A percentile compares a stretch with the other conserved stretches of the same genome.
phyloP scores from a whole-genome alignment of 2,329 filamentous ascomycete species.

The Cephalotrichum gorgonifer region DNA sequence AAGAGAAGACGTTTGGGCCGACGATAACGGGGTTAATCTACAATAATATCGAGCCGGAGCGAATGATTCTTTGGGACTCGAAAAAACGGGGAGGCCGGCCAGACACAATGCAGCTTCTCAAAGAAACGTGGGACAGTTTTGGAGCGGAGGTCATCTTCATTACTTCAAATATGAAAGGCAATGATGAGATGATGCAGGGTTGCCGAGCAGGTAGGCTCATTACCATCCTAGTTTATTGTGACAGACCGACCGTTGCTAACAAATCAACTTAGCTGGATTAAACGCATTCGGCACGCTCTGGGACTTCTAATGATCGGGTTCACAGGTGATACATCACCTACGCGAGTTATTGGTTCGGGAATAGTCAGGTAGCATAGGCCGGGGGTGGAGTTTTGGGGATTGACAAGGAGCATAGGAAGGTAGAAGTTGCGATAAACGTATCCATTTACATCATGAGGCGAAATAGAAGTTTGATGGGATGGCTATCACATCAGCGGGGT shows the following conservation, averaged over 20 bases:
- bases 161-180: slow-evolving; percentile 27
- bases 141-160: slow-evolving; percentile 31
- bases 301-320: slow-evolving; percentile 28
- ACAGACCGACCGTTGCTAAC: not conserved
- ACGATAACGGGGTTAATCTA: slow-evolving; percentile 26
- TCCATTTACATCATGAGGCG: no score
- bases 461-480: no score
- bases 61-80: slow-evolving; percentile 31
- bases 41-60: slow-evolving; percentile 26
- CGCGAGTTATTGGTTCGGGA: no score
- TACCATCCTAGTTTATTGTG: slow-evolving; percentile 9
- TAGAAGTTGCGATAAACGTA: no score
- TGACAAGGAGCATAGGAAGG: no score
- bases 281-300: slow-evolving; percentile 27
- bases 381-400: no score
- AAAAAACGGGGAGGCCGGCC: slow-evolving; percentile 28
- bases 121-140: slow-evolving; percentile 26
- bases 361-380: no score
- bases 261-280: slow-evolving; percentile 17
- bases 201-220: slow-evolving; percentile 19
- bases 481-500: no score
- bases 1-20: slow-evolving; percentile 28
- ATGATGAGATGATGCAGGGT: slow-evolving; percentile 32
- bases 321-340: no score
- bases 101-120: slow-evolving; percentile 24